Evolutionary conservation across 2,329 filamentous ascomycete species (phyloP), one percentile per base, ranked within the genome.

Genomic region (Exophiala calicioides): DNA sequence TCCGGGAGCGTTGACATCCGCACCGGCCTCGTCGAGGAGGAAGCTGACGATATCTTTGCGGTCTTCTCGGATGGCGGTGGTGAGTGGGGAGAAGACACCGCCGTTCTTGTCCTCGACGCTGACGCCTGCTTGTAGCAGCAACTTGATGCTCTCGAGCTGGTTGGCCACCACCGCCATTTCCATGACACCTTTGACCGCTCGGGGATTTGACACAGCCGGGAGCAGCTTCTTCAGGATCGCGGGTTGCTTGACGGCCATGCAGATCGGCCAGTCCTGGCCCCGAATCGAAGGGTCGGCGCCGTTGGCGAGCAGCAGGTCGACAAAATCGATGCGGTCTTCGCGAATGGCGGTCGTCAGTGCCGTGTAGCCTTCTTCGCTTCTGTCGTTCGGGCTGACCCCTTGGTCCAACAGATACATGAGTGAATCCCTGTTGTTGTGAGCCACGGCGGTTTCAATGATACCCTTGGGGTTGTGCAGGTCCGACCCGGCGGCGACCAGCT

Each of bases 31-130:
- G 37, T 79, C 73, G 47, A 86, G 70, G 7, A 86, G 73, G 66
- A 73, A 86, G 3, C 63, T 64, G 30, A 84, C 80, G 45, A 86
- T 85, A 0, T 78, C 75, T 33, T 75, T 78, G 56, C 75, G 74
- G 19, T 79, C 70, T 63, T 86, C 83, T 9, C 82, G 80, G 45
- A 86, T 79, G 6, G 81, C 81, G 0, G 81, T 84, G 0, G 82
- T 86, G 3, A 86, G 73, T 0, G 82, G 80, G 1, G 81, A 85
- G 68, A 87, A 88, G 37, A 86, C 84, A 42, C 84, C 84, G 15
- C 82, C 83, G 60, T 84, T 86, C 67, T 82, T 83, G 66, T 85
- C 84, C 62, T 86, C 83, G 44, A 86, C 81, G 30, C 75, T 82
- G 13, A 86, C 78, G 10, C 84, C 84, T 0, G 82, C 80, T 12